A percentile compares a stretch with the other conserved stretches of the same genome.
Evolutionary conservation across 225 moss, liverwort and hornwort genomes (phyloP).

Genomic region (Antitrichia curtipendula): DNA sequence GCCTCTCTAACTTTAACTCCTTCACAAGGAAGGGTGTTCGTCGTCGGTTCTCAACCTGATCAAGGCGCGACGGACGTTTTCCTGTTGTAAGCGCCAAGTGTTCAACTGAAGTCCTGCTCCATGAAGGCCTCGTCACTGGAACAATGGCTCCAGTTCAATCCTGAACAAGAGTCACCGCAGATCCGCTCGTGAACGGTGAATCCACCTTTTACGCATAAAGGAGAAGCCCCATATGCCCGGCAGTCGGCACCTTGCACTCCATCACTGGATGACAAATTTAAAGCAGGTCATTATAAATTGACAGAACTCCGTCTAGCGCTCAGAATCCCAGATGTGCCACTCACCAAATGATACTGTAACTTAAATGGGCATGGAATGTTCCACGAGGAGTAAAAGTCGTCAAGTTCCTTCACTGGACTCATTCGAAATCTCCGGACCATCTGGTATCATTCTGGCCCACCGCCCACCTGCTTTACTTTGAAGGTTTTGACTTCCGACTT

Average conservation of each 20-base stretch:
- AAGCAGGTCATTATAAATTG: background rate
- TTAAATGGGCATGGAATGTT: too few species aligned
- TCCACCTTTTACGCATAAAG: background rate
- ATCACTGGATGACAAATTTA: background rate
- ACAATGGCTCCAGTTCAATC: too few species aligned
- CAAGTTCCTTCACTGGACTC: too few species aligned
- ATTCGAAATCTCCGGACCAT: background rate
- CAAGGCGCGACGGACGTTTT: background rate
- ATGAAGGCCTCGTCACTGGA: background rate
- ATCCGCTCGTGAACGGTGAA: background rate
- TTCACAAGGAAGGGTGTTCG: background rate
- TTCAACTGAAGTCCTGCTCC: background rate
- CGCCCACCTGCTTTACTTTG: background rate
- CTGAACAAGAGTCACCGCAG: background rate
- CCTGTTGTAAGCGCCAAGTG: background rate
- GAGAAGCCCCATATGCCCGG: background rate
- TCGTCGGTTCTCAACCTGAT: background rate
- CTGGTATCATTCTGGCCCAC: too few species aligned
- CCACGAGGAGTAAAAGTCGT: background rate
- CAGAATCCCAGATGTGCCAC: too few species aligned
- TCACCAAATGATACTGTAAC: too few species aligned
- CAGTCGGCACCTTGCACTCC: background rate
- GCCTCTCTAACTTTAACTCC: background rate
- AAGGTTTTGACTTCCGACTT: background rate
- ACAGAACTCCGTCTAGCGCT: background rate